Evolutionary conservation across 495 filamentous ascomycete genomes (phyloP), one percentile per base, ranked within the genome.

Genomic region (Podospora anserina): DNA sequence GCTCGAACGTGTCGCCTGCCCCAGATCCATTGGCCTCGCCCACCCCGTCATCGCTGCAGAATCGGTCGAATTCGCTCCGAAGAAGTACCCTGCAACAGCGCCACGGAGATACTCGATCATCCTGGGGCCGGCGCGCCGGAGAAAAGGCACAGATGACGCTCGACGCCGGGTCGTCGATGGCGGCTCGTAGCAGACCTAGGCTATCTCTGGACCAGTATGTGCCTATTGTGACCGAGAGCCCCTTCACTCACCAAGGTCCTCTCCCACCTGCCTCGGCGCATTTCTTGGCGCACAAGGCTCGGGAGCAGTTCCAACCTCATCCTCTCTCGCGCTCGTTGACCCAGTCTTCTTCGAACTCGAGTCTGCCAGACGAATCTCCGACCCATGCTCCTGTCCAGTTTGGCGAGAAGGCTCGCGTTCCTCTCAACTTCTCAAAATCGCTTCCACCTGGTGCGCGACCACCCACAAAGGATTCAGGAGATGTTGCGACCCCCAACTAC

Each of bases 11-110:
- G 15, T 62, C 75, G 30, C 69, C 71, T n/a, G 65, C 77, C 71
- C 71, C 77, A 26, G 76, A 82, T 63, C 61, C 72, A 9, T 57
- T 71, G 11, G 39, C 76, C 23, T 73, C 79, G 9, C 67, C 77
- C 5, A 72, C 75, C 27, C 75, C 76, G 28, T 64, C 74, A 53
- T 66, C 75, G 0, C 49, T 78, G 80, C 77, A 83, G 76, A 75
- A 83, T 65, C 78, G 87, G 69, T 87, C 91, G 6, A 89, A 90
- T 34, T 91, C 91, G 26, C 81, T 96, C 49, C 88, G 93, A 59
- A 91, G 88, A 74, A 94, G 92, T n/a, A 95, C 93, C 4, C 79
- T 96, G 56, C 91, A 94, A 71, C 92, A 96, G 76, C 89, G 93
- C 30, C 84, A 89, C 72, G 75, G 75, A 30, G 83, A 85, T 56